Evolutionary conservation across 2,329 filamentous ascomycete species (phyloP), one percentile per base, ranked within the genome.

Genomic region (Penicillium brevicompactum): DNA sequence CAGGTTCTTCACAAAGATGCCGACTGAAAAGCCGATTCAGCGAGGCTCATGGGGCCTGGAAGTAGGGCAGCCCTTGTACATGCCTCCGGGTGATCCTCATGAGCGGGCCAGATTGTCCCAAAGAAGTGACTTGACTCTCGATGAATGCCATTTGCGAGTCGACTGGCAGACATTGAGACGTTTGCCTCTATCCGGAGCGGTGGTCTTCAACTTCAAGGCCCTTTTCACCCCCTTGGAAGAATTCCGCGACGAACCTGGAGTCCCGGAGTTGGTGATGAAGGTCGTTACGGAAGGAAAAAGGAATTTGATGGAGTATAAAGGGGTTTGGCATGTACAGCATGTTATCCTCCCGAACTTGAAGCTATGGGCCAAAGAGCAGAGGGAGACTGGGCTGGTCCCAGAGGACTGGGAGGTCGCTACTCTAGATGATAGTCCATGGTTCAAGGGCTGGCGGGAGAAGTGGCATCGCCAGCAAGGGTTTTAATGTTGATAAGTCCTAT

Each of bases 121-220:
- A 59, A 78, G 84, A 45, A 75, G 80, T 0, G 73, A 77, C 18
- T 76, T 93, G 5, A 75, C 74, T 0, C 67, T 85, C 2, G 79
- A 83, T 0, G 82, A 89, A 32, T 78, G 89, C 59, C 77, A 88
- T 57, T 77, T 96, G 1, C 84, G 91, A 4, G 90, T 94, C 1
- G 91, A 96, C 71, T 95, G 91, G 90, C 92, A 96, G 73, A 96
- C 91, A 0, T 76, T 96, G 4, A 85, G 91, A 1, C 84, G 91
- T 2, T 76, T 96, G 0, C 91, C 91, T 0, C 77, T 96, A 0
- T 91, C 88, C 0, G 90, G 84, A 0, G 87, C 83, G 0, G 78
- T 96, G 1, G 83, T 91, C 0, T 96, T 96, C 78, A 95, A 94
- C 71, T 96, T 93, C 82, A 95, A 93, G 68, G 90, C 88, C 0